Conservation (phyloP, 805 yeast genomes). For the Ogataea zsoltii region DNA sequence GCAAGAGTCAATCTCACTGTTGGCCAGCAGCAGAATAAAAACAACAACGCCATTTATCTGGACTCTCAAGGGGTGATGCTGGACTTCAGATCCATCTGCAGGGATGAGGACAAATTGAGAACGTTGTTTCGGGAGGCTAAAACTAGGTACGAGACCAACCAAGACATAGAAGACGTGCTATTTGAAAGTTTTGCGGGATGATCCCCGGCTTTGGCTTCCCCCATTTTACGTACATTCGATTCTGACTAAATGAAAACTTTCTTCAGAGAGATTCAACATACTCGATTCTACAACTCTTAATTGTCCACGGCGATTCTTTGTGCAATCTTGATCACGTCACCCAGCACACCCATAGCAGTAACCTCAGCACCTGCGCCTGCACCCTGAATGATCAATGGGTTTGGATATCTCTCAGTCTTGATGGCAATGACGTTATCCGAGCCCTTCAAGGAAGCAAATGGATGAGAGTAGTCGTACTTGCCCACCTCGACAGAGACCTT, state of each 20-base stretch:
- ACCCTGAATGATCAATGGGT: constrained; percentile 95
- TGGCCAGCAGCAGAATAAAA: constrained; percentile 27
- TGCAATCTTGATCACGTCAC: constrained; percentile 89
- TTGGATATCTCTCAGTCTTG: constrained; percentile 86
- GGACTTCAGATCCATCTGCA: constrained; percentile 64
- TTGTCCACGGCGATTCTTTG: constrained; percentile 61
- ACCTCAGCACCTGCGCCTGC: constrained; percentile 87
- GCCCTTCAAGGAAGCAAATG: constrained; percentile 93
- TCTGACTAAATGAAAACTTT: too few relatives aligned
- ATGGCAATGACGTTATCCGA: constrained; percentile 94
- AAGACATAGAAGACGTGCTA: constrained; percentile 29
- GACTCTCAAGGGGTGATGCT: constrained; percentile 78
- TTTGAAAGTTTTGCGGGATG: constrained; percentile 15
- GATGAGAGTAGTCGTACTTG: constrained; percentile 85
- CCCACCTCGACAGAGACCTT: constrained; percentile 83
- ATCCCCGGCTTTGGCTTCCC: too few relatives aligned
- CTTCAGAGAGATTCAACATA: not conserved
- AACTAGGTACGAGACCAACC: constrained; percentile 42
- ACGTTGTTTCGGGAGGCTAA: constrained; percentile 62
- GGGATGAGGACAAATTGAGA: constrained; percentile 47
- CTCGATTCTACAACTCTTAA: constrained; percentile 21
- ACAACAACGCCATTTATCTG: constrained; percentile 37
- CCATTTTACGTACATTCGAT: not conserved
- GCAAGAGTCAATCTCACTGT: constrained; percentile 61
- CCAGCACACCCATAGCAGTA: constrained; percentile 81